A percentile compares a stretch with the other conserved stretches of the same genome.
phyloP scores from a whole-genome alignment of 139 green algal species.

The Closterium sp. region DNA sequence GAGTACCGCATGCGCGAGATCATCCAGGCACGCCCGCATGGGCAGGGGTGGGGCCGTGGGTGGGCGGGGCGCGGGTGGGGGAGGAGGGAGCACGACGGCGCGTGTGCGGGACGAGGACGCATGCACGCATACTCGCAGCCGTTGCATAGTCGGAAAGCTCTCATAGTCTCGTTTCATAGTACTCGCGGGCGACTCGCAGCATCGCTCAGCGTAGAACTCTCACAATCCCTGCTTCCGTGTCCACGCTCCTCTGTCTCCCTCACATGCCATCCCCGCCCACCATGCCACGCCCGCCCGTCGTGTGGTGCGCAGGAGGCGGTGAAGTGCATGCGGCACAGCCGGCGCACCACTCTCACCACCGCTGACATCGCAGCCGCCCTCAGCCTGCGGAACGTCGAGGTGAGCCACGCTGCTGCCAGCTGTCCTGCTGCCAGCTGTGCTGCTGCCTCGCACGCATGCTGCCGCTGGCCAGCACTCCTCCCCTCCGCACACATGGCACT shows the following conservation, averaged over 20 bases:
- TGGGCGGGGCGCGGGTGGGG: neutral
- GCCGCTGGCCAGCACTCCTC: neutral
- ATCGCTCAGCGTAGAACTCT: no score
- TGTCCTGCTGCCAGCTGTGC: neutral
- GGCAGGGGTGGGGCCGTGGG: no score
- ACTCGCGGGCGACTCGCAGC: no score
- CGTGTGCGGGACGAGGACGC: neutral
- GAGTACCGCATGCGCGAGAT: slow-evolving; percentile 87
- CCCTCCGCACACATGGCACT: slow-evolving; percentile 1
- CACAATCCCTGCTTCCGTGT: neutral
- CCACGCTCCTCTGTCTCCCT: neutral
- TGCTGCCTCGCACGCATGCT: neutral
- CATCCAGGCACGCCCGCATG: slow-evolving; percentile 68
- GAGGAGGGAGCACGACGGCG: no score
- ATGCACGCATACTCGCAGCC: no score
- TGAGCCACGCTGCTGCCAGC: neutral
- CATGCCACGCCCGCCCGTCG: neutral
- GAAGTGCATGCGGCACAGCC: slow-evolving; percentile 84
- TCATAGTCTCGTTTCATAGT: no score
- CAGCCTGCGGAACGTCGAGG: slow-evolving; percentile 72
- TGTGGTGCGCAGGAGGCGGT: slow-evolving; percentile 64
- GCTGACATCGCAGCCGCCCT: slow-evolving; percentile 82
- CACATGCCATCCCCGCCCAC: neutral
- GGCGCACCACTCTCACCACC: slow-evolving; percentile 69
- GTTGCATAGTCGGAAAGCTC: no score